phyloP scores from a whole-genome alignment of 2,329 filamentous ascomycete species.

The Diaporthe sp. region DNA sequence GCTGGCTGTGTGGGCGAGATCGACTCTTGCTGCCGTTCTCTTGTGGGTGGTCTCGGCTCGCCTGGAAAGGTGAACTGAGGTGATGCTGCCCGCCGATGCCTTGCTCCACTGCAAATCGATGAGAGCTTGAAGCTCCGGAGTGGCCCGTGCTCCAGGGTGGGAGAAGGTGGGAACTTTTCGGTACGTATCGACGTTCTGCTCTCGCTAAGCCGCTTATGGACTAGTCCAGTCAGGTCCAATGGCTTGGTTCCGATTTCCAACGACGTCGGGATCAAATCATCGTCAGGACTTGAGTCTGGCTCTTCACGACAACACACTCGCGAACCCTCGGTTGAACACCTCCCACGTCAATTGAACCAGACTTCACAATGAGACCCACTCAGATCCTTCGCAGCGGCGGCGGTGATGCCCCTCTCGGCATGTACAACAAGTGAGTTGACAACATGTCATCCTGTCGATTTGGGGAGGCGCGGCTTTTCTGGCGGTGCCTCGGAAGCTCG shows the following conservation, averaged over 20 bases:
- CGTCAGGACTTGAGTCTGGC: slow-evolving; percentile 10
- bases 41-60: slow-evolving; percentile 3
- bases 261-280: slow-evolving; percentile 44
- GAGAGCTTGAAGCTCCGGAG: slow-evolving; percentile 26
- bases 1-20: not conserved
- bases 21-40: slow-evolving; percentile 26
- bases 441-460: not conserved
- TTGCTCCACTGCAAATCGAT: slow-evolving; percentile 32
- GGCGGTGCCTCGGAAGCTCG: not conserved
- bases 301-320: slow-evolving; percentile 27
- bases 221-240: slow-evolving; percentile 33
- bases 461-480: slow-evolving; percentile 27
- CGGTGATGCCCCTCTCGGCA: slow-evolving; percentile 57
- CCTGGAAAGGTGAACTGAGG: slow-evolving; percentile 13
- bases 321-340: slow-evolving; percentile 48
- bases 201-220: not conserved
- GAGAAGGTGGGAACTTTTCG: not conserved
- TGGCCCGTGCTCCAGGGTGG: slow-evolving; percentile 31
- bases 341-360: slow-evolving; percentile 47
- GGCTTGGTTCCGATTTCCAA: slow-evolving; percentile 44
- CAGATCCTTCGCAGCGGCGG: slow-evolving; percentile 57
- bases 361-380: slow-evolving; percentile 61
- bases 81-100: slow-evolving; percentile 16
- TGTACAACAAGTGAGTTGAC: slow-evolving; percentile 60
- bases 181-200: not conserved